Evolutionary conservation across 179 eudicot species (phyloP).

Genomic region (Silene noctiflora): DNA sequence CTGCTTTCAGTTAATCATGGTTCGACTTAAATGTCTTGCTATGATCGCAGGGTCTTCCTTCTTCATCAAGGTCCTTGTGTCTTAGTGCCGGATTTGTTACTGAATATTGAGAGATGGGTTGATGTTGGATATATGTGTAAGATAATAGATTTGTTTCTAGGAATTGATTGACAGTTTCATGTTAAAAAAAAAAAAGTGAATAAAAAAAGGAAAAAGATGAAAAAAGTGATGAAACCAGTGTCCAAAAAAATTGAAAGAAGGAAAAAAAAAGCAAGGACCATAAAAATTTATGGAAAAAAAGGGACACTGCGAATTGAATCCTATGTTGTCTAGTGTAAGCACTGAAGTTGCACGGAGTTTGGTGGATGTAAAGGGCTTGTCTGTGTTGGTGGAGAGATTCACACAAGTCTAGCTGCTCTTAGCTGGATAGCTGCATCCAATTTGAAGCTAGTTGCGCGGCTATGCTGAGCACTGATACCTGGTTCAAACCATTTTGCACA

Average conservation of each 20-base stretch:
- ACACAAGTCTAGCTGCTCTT: constrained; percentile 21
- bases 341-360: constrained; percentile 21
- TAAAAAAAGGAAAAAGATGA: not conserved
- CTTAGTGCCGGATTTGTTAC: constrained; percentile 27
- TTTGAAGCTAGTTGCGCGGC: constrained; percentile 30
- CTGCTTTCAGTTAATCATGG: constrained; percentile 35
- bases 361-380: constrained; percentile 15
- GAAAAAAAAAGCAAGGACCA: not conserved
- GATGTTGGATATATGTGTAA: constrained; percentile 10
- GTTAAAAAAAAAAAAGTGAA: not conserved
- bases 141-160: constrained; percentile 11
- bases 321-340: constrained; percentile 4
- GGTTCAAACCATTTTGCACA: constrained; percentile 19
- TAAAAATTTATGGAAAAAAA: not conserved
- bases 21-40: constrained; percentile 44
- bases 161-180: constrained; percentile 8
- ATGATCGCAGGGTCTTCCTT: constrained; percentile 46
- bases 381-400: constrained; percentile 14
- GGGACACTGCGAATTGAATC: constrained; percentile 23
- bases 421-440: constrained; percentile 25
- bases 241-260: not conserved
- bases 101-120: constrained; percentile 26
- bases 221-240: constrained; percentile 4
- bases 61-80: constrained; percentile 41
- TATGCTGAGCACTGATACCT: constrained; percentile 29